phyloP scores from a whole-genome alignment of 345 rosid genomes.

The Balakata baccata region DNA sequence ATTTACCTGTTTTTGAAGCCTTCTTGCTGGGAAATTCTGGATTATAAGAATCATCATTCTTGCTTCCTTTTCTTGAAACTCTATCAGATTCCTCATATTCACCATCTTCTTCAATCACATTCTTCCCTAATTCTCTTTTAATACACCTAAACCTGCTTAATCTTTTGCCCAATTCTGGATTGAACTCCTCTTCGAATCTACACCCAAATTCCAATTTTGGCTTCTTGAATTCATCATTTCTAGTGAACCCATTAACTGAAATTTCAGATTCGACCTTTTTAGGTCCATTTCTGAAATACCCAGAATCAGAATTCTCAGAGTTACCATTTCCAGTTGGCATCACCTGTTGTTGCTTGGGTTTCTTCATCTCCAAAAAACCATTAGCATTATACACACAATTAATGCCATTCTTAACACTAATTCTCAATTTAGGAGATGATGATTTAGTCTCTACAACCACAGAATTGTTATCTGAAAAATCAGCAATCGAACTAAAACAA shows the following conservation, averaged over 20 bases:
- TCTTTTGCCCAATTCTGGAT: slow-evolving; percentile 37
- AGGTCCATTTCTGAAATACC: slow-evolving; percentile 62
- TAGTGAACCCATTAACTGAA: slow-evolving; percentile 45
- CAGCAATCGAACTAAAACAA: slow-evolving; percentile 48
- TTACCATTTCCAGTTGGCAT: slow-evolving; percentile 11
- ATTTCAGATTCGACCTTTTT: slow-evolving; percentile 53
- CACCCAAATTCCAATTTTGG: slow-evolving; percentile 32
- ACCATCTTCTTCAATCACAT: slow-evolving; percentile 20
- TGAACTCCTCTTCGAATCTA: slow-evolving; percentile 34
- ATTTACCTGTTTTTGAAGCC: slow-evolving; percentile 38
- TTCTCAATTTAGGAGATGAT: slow-evolving; percentile 46
- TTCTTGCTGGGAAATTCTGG: slow-evolving; percentile 24
- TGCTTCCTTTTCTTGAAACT: slow-evolving; percentile 43
- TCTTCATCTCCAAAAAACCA: slow-evolving; percentile 34
- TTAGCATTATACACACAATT: slow-evolving; percentile 29
- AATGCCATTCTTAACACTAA: slow-evolving; percentile 34
- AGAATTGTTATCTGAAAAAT: slow-evolving; percentile 68
- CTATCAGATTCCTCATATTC: slow-evolving; percentile 31
- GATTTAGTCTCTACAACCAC: slow-evolving; percentile 65
- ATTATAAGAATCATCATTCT: slow-evolving; percentile 21
- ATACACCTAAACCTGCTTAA: slow-evolving; percentile 37
- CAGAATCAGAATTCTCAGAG: slow-evolving; percentile 68
- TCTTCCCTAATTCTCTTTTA: slow-evolving; percentile 29
- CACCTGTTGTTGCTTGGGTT: slow-evolving; percentile 23
- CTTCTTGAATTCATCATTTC: slow-evolving; percentile 38